phyloP scores from a whole-genome alignment of 2,329 filamentous ascomycete species.

The Diaporthe humulicola region DNA sequence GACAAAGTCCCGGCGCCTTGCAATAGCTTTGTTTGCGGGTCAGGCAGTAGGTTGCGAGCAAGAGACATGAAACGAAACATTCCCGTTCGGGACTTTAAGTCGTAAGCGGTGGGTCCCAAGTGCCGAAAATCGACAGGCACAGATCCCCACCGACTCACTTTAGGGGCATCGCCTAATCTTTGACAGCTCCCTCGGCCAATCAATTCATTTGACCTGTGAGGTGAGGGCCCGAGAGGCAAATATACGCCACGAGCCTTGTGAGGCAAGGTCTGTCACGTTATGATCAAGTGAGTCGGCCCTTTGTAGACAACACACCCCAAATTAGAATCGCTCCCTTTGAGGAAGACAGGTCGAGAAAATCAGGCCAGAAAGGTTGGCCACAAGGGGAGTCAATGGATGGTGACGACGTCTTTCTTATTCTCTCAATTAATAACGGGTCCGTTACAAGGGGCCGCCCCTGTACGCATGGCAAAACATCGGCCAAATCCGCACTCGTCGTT shows the following conservation, averaged over 20 bases:
- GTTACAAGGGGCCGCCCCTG: background rate
- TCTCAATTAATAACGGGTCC: background rate
- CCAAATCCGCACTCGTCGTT: background rate
- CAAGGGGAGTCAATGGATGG: background rate
- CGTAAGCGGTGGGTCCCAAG: constrained; percentile 16
- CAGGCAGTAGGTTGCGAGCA: background rate
- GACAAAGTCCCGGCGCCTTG: background rate
- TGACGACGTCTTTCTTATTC: background rate
- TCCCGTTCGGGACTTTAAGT: background rate
- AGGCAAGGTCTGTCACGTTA: background rate
- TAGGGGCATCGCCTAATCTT: background rate
- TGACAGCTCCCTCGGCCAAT: constrained; percentile 1
- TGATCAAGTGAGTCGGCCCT: background rate
- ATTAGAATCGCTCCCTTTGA: background rate
- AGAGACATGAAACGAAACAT: constrained; percentile 1
- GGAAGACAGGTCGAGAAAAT: background rate
- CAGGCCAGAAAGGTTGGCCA: background rate
- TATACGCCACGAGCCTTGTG: background rate
- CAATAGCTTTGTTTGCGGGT: background rate
- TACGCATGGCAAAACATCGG: constrained; percentile 3
- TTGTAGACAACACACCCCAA: background rate
- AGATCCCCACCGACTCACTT: background rate
- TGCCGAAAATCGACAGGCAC: background rate
- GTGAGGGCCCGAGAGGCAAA: background rate
- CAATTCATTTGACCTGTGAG: background rate